A percentile compares a stretch with the other conserved stretches of the same genome.
phyloP scores from a whole-genome alignment of 805 yeast genomes.

The Nakazawaea ernobii region DNA sequence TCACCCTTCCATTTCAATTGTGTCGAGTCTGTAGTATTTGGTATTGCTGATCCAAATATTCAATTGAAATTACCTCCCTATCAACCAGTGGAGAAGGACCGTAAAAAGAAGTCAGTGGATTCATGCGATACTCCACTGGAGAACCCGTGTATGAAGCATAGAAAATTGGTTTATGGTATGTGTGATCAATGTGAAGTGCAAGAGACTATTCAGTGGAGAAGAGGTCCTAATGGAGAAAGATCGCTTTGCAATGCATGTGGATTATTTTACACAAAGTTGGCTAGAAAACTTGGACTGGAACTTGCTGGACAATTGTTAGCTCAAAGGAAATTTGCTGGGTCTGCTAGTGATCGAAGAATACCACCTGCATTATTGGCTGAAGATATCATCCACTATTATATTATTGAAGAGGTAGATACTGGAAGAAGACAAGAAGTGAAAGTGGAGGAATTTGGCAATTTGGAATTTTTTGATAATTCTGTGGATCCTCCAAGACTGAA shows the following conservation, averaged over 20 bases:
- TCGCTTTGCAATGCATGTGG: conserved; percentile 86
- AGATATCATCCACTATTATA: not conserved
- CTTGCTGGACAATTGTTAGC: conserved; percentile 41
- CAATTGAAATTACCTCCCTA: conserved; percentile 1
- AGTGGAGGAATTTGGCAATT: not conserved
- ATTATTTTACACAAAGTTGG: conserved; percentile 60
- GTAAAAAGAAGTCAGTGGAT: not conserved
- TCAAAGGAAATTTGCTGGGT: not conserved
- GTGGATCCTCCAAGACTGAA: conserved; percentile 6
- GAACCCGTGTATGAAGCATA: conserved; percentile 12
- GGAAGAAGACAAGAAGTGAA: not conserved
- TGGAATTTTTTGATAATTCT: not conserved
- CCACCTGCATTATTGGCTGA: conserved; percentile 5
- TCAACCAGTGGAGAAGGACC: not conserved
- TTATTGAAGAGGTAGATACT: not conserved
- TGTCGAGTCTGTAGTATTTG: not conserved
- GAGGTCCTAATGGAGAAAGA: conserved; percentile 73
- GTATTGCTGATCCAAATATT: not conserved
- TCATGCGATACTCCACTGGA: not conserved
- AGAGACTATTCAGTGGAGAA: conserved; percentile 80
- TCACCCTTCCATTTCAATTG: not conserved
- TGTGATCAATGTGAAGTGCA: conserved; percentile 35
- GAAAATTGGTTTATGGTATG: conserved; percentile 16
- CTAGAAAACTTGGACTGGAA: conserved; percentile 50
- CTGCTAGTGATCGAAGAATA: conserved; percentile 1